phyloP scores from a whole-genome alignment of 106 monocot species.

The Agapanthus africanus region DNA sequence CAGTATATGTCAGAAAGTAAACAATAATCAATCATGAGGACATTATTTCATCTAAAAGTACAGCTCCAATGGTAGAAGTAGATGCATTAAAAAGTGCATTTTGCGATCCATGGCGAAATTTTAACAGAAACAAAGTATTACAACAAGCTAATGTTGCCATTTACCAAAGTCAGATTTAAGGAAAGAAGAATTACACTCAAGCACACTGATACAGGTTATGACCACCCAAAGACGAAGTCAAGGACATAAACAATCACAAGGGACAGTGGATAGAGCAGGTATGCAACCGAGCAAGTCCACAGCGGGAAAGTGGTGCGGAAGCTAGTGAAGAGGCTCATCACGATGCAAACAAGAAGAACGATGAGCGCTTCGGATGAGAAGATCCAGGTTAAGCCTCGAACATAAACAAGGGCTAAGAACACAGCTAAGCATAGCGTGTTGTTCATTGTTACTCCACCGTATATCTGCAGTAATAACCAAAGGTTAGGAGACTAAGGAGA shows the following conservation, averaged over 20 bases:
- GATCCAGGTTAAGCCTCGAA: constrained; percentile 60
- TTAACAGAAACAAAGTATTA: no score
- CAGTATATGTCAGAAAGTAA: no score
- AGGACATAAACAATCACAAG: constrained; percentile 72
- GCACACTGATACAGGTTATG: no score
- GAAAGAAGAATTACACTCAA: no score
- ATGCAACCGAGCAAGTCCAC: constrained; percentile 76
- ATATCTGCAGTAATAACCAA: constrained; percentile 51
- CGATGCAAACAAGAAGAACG: constrained; percentile 63
- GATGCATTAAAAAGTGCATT: no score
- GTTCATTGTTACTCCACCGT: constrained; percentile 95
- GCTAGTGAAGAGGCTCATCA: constrained; percentile 88
- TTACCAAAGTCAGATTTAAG: no score
- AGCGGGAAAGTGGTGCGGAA: constrained; percentile 80
- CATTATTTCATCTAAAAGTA: no score
- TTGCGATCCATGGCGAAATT: no score
- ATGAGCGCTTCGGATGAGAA: constrained; percentile 84
- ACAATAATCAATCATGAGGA: no score
- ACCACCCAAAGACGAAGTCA: constrained; percentile 69
- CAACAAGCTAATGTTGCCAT: no score
- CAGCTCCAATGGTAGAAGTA: no score
- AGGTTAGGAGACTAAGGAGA: not conserved
- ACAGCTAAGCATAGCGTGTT: constrained; percentile 87
- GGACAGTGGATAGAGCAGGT: constrained; percentile 56
- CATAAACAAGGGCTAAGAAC: constrained; percentile 71